phyloP scores from a whole-genome alignment of 1,284 basidiomycete species.

The Cutaneotrichosporon dermatis region DNA sequence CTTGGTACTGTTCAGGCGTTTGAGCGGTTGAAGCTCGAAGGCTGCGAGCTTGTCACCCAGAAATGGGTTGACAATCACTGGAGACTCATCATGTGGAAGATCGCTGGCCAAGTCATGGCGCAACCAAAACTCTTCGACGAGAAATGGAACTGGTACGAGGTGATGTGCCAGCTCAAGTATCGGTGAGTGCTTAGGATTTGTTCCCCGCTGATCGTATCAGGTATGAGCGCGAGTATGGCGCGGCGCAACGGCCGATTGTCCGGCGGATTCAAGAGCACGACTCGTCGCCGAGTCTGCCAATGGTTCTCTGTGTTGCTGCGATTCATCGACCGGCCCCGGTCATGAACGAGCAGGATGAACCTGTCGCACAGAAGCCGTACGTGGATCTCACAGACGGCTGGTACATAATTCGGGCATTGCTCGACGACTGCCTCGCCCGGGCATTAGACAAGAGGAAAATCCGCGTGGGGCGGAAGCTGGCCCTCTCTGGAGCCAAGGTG shows the following conservation, averaged over 20 bases:
- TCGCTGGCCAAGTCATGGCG: constrained; percentile 73
- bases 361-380: constrained; percentile 45
- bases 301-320: constrained; percentile 78
- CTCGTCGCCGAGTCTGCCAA: constrained; percentile 58
- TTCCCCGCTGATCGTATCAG: constrained; percentile 50
- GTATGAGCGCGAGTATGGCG: constrained; percentile 83
- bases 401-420: constrained; percentile 75
- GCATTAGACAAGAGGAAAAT: constrained; percentile 67
- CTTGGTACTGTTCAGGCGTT: constrained; percentile 30
- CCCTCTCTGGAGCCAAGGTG: constrained; percentile 72
- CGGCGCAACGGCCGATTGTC: constrained; percentile 72
- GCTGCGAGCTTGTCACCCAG: constrained; percentile 29
- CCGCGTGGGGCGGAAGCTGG: constrained; percentile 74
- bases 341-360: constrained; percentile 50
- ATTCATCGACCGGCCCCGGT: constrained; percentile 56
- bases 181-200: constrained; percentile 54
- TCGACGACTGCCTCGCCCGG: constrained; percentile 68
- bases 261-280: constrained; percentile 61
- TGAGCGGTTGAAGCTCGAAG: constrained; percentile 23
- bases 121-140: constrained; percentile 60
- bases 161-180: constrained; percentile 77
- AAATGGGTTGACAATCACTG: constrained; percentile 91
- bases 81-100: constrained; percentile 86
- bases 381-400: constrained; percentile 91
- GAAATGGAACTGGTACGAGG: constrained; percentile 73